These are phyloP conservation scores for Platanthera zijinensis DNA, from an alignment of 106 monocot species.

Conservation along the genomic window DNA sequence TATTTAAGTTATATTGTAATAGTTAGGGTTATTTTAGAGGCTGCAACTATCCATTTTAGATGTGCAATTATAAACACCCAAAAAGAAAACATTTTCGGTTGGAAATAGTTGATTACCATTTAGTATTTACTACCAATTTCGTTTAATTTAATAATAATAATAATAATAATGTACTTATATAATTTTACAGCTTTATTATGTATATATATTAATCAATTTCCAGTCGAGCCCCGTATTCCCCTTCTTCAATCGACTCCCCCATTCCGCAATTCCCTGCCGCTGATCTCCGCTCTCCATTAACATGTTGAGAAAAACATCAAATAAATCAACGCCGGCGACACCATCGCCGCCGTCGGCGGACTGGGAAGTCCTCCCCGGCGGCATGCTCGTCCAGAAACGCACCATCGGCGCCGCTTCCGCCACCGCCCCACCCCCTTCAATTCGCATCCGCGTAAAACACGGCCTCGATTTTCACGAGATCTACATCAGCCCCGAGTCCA, in stretches of 20 bases:
- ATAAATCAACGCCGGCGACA: neutral
- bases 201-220: constrained; percentile 1
- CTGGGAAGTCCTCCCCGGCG: constrained; percentile 5
- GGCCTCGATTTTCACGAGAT: constrained; percentile 33
- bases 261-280: no score
- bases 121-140: no score
- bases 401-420: neutral
- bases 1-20: no score
- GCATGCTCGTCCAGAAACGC: constrained; percentile 11
- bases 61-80: no score
- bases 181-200: neutral
- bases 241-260: neutral
- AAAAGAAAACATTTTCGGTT: no score
- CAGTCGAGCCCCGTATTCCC: neutral
- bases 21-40: no score
- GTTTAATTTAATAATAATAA: no score
- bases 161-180: neutral
- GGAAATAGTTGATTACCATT: no score
- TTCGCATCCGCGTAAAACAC: constrained; percentile 34
- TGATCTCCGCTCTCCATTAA: neutral
- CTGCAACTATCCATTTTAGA: no score
- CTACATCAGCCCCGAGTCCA: constrained; percentile 32
- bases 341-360: neutral
- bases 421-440: constrained; percentile 2
- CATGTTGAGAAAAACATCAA: neutral